A percentile compares a stretch with the other conserved stretches of the same genome.
phyloP scores from a whole-genome alignment of 2,329 filamentous ascomycete species.

The Diplodia scrobiculata region DNA sequence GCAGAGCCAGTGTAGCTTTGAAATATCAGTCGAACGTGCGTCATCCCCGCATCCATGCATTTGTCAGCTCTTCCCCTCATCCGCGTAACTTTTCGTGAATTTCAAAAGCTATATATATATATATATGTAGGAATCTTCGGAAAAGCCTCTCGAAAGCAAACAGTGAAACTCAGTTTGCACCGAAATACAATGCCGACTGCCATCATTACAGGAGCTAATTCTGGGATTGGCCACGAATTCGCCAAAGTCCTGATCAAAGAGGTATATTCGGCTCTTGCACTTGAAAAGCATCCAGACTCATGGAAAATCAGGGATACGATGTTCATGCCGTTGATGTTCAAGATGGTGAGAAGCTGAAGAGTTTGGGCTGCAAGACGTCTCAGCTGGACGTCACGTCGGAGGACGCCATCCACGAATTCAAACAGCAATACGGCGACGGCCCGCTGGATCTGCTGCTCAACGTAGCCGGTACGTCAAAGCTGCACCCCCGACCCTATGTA shows the following conservation, averaged over 20 bases:
- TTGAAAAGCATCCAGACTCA: constrained; percentile 7
- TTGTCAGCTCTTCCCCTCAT: constrained; percentile 17
- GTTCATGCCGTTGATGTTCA: constrained; percentile 40
- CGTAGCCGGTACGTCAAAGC: constrained; percentile 37
- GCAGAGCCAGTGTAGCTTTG: too few relatives aligned
- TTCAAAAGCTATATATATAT: neutral
- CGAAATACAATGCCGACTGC: constrained; percentile 43
- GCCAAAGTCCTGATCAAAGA: constrained; percentile 37
- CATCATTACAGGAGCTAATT: constrained; percentile 48
- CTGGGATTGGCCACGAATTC: constrained; percentile 48
- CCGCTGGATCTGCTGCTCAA: constrained; percentile 46
- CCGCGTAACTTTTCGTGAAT: neutral
- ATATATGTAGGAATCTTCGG: neutral
- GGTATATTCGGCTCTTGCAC: constrained; percentile 27
- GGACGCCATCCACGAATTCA: constrained; percentile 42
- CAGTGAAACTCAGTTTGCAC: neutral
- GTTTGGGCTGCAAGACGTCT: constrained; percentile 39
- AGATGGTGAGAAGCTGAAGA: constrained; percentile 39
- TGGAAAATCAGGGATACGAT: constrained; percentile 36
- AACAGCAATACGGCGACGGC: constrained; percentile 36
- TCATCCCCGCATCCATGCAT: constrained; percentile 9
- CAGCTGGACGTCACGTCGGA: constrained; percentile 43
- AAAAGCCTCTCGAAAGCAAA: neutral
- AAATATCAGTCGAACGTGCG: too few relatives aligned
- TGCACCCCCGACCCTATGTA: neutral